Evolutionary conservation across 2,329 filamentous ascomycete genomes (phyloP).

Genomic region (Neophaeococcomyces aloes): DNA sequence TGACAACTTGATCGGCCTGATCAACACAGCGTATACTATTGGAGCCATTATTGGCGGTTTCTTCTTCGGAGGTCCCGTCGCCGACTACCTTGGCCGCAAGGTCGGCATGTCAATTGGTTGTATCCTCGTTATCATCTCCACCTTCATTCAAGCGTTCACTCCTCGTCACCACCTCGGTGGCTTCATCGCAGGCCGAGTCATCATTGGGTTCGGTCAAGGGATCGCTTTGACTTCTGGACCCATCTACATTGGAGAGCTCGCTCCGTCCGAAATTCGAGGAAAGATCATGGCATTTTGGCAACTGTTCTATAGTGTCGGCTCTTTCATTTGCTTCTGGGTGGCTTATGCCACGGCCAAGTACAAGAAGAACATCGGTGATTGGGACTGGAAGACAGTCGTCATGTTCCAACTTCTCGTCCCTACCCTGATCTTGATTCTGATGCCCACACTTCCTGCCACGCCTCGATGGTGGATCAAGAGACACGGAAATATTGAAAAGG

Average conservation of each 20-base stretch:
- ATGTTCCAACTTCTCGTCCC: conserved; percentile 9
- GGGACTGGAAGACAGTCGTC: conserved; percentile 8
- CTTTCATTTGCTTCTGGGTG: conserved; percentile 7
- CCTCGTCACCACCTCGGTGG: conserved; percentile 47
- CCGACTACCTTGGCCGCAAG: conserved; percentile 51
- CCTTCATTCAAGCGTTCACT: conserved; percentile 57
- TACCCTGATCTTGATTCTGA: conserved; percentile 39
- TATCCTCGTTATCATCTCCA: conserved; percentile 54
- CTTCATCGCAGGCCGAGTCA: conserved; percentile 58
- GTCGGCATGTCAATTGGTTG: conserved; percentile 56
- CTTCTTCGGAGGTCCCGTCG: conserved; percentile 51
- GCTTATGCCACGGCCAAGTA: conserved; percentile 5
- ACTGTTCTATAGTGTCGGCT: conserved; percentile 42
- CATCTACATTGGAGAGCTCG: conserved; percentile 25
- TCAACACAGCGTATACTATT: conserved; percentile 62
- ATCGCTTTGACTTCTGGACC: conserved; percentile 46
- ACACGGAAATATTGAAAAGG: conserved; percentile 2
- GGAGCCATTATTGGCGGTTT: conserved; percentile 62
- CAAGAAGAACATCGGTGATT: conserved; percentile 1
- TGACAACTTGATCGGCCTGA: conserved; percentile 40
- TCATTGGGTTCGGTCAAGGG: conserved; percentile 43
- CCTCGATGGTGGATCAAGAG: conserved; percentile 50
- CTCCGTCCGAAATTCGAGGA: conserved; percentile 27
- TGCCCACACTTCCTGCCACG: conserved; percentile 58
- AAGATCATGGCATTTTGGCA: conserved; percentile 58